A percentile compares a stretch with the other conserved stretches of the same genome.
phyloP scores from a whole-genome alignment of 768 basidiomycete species.

The Pleurotus salmoneostramineus region DNA sequence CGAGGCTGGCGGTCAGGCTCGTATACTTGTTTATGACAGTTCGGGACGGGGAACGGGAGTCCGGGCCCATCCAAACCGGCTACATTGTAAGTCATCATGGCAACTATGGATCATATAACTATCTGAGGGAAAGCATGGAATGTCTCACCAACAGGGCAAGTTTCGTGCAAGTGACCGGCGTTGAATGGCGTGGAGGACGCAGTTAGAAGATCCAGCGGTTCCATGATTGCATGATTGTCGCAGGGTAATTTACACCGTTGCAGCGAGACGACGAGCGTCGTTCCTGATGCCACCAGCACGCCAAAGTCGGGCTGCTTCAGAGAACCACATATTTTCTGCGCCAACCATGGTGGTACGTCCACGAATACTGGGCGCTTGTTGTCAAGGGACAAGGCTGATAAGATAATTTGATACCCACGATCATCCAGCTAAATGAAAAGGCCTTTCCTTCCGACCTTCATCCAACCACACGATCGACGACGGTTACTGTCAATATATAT shows the following conservation, averaged over 20 bases:
- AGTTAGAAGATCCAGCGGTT: neutral
- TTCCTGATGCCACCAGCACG: neutral
- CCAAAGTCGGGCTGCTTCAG: neutral
- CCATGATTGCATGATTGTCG: constrained; percentile 1
- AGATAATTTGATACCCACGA: constrained; percentile 4
- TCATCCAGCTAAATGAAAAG: neutral
- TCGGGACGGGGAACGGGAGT: neutral
- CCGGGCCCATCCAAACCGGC: neutral
- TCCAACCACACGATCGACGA: constrained; percentile 1
- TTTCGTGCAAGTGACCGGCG: neutral
- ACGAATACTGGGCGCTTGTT: neutral
- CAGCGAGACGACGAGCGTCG: neutral
- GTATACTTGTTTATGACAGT: neutral
- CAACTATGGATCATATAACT: constrained; percentile 7
- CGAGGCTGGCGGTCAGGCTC: no score
- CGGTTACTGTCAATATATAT: constrained; percentile 5
- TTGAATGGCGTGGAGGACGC: neutral
- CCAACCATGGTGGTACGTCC: no score
- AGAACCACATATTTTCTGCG: no score
- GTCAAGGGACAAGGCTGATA: constrained; percentile 4
- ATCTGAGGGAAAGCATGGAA: constrained; percentile 2
- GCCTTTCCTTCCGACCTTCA: neutral
- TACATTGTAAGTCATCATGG: constrained; percentile 5
- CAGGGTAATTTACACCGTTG: neutral
- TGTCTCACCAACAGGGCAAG: constrained; percentile 2